Evolutionary conservation across 2,329 filamentous ascomycete species (phyloP).

Genomic region (Aspergillus transmontanensis): DNA sequence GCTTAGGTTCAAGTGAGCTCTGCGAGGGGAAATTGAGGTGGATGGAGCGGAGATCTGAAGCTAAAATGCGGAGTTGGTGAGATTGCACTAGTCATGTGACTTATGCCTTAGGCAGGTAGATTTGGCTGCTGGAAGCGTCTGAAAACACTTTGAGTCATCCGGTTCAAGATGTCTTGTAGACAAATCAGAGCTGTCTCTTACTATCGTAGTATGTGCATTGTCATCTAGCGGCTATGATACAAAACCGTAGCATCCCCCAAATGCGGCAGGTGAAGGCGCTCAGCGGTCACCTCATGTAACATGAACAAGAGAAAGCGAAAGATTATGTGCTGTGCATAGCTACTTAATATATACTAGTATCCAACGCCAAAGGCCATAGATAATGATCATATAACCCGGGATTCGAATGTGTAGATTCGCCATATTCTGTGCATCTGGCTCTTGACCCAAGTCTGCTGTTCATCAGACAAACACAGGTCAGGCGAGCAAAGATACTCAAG

Average conservation of each 20-base stretch:
- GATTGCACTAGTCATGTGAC: constrained; percentile 2
- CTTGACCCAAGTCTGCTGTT: constrained; percentile 25
- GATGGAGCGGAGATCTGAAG: constrained; percentile 4
- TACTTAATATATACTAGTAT: neutral
- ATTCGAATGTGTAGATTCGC: constrained; percentile 26
- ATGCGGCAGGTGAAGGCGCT: neutral
- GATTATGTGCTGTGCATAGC: neutral
- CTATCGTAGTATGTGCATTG: neutral
- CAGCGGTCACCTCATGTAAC: neutral
- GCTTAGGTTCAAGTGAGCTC: neutral
- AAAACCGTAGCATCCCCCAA: neutral
- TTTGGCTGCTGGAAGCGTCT: neutral
- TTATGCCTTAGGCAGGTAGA: neutral
- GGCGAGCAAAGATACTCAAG: constrained; percentile 24
- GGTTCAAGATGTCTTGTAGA: neutral
- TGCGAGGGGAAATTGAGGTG: neutral
- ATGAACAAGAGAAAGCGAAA: neutral
- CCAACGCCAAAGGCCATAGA: neutral
- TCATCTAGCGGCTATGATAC: neutral
- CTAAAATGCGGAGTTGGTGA: constrained; percentile 7
- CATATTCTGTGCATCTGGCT: constrained; percentile 27
- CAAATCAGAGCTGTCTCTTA: neutral
- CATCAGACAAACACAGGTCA: constrained; percentile 20
- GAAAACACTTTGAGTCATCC: neutral
- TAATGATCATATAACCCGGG: neutral